Base-by-base conservation (phyloP, 1,284 basidiomycete genomes). In the Tilletiopsis washingtonensis region DNA sequence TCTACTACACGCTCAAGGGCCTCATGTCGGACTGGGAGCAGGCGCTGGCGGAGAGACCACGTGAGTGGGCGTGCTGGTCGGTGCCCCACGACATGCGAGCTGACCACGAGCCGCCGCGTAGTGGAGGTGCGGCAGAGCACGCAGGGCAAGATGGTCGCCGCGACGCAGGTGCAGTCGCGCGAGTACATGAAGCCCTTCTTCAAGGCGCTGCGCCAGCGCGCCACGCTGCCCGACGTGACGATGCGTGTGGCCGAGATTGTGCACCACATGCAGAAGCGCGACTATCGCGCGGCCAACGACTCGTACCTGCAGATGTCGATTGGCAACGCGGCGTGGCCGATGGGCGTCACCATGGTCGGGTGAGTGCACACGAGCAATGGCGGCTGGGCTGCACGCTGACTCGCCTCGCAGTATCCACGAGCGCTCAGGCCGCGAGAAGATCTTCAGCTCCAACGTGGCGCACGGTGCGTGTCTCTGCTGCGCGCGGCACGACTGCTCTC, bases 261-360 rank as follows among this genome's bases (percentile, higher is more conserved):
- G 2, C 87, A 97, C 69, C 78, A 89, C 75, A 91, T 96, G 86
- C 94, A 99, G 74, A 85, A 81, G 60, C 83, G 94, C 24, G 82
- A 91, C 74, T 99, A 98, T 68, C 86, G 94, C 67, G 81, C 80
- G 52, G 94, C 94, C 0, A 98, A 98, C 69, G 94, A 99, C 72
- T 85, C 91, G 0, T 99, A 99, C 74, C 81, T 99, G 15, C 85
- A 93, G 21, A 78, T 99, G 27, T 91, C 88, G 3, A 99, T 99
- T 56, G 94, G 94, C 15, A 99, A 96, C 70, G 93, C 94, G 0
- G 91, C 94, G 1, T 99, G 94, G 94, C 94, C 94, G 0, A 97
- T 99, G 69, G 94, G 94, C 48, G 94, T 98, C 4, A 98, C 94
- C 53, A 93, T 93, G 86, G 93, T 96, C 77, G 90, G 88, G 88